These are phyloP conservation scores for Effrenium voratum DNA, from an alignment of 73 alveolate genomes.

Conservation along the genomic window DNA sequence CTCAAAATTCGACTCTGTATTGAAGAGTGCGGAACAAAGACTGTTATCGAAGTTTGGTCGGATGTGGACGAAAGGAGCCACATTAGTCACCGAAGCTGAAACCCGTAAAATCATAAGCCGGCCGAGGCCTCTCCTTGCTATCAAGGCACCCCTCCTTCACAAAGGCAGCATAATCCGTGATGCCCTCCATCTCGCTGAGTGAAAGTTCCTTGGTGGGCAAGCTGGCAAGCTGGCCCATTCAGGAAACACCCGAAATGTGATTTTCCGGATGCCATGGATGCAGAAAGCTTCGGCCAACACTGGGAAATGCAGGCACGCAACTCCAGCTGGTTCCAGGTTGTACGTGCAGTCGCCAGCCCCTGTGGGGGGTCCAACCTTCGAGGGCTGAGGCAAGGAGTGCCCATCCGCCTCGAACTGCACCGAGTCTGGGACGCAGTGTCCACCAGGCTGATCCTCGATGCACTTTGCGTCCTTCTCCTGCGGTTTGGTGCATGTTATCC, in stretches of 20 bases:
- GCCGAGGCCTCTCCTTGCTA: too few species aligned
- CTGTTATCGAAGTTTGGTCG: too few species aligned
- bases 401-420: background rate
- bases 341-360: constrained; percentile 69
- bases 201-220: constrained; percentile 29
- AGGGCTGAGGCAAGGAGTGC: background rate
- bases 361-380: constrained; percentile 71
- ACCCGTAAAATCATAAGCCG: too few species aligned
- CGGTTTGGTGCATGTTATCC: background rate
- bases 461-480: constrained; percentile 84
- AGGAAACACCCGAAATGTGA: background rate
- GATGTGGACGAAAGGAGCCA: too few species aligned
- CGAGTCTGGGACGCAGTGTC: constrained; percentile 39
- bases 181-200: constrained; percentile 40
- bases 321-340: constrained; percentile 45
- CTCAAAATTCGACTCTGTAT: too few species aligned
- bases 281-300: background rate
- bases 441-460: constrained; percentile 70
- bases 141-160: constrained; percentile 31
- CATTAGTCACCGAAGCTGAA: too few species aligned
- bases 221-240: background rate
- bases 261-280: background rate
- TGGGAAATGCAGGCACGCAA: background rate
- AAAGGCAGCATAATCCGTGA: constrained; percentile 53
- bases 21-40: too few species aligned